phyloP scores from a whole-genome alignment of 306 rosid genomes.

The Pterocarpus macrocarpus region DNA sequence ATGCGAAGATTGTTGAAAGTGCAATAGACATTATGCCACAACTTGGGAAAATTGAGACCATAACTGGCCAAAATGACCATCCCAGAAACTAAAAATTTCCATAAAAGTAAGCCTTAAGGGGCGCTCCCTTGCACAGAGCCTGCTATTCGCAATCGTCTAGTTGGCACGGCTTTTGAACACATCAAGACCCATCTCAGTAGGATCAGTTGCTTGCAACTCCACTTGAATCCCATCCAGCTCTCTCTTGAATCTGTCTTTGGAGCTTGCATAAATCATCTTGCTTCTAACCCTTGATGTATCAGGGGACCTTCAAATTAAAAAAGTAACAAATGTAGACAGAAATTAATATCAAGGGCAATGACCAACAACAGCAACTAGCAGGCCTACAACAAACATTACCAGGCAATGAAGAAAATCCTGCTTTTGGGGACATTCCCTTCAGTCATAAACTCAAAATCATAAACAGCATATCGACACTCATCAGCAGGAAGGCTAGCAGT shows the following conservation, averaged over 20 bases:
- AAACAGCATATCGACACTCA: conserved; percentile 49
- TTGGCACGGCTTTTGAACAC: conserved; percentile 72
- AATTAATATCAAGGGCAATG: not conserved
- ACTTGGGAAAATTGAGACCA: conserved; percentile 55
- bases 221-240: conserved; percentile 80
- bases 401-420: conserved; percentile 50
- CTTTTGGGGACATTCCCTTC: conserved; percentile 52
- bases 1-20: conserved; percentile 45
- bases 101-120: conserved; percentile 46
- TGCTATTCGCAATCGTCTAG: conserved; percentile 33
- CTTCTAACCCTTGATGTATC: conserved; percentile 45
- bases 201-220: conserved; percentile 80
- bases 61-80: conserved; percentile 47
- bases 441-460: conserved; percentile 42
- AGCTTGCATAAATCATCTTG: conserved; percentile 65
- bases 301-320: conserved; percentile 46
- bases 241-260: conserved; percentile 83
- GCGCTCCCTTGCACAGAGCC: conserved; percentile 49
- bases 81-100: conserved; percentile 56
- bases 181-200: conserved; percentile 72
- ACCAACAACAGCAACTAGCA: not conserved
- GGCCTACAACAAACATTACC: conserved; percentile 38
- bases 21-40: conserved; percentile 47
- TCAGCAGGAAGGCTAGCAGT: conserved; percentile 39
- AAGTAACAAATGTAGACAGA: not conserved